Evolutionary conservation across 345 rosid genomes (phyloP).

Genomic region (Melaleuca quinquenervia): DNA sequence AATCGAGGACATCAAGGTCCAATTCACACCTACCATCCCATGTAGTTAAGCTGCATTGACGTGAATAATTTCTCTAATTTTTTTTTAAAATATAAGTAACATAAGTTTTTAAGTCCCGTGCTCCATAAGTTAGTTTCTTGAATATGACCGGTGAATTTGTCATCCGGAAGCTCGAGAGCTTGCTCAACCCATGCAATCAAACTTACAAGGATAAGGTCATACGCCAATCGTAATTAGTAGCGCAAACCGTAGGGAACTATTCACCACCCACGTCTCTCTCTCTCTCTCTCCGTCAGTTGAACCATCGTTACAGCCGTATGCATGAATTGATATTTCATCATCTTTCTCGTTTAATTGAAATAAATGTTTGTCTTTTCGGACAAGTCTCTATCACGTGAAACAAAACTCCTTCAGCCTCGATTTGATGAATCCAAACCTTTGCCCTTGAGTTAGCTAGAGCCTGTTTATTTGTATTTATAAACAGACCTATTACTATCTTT

Average conservation of each 20-base stretch:
- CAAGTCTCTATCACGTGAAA: too few relatives aligned
- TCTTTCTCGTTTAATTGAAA: too few relatives aligned
- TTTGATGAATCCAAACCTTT: too few relatives aligned
- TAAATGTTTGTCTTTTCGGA: too few relatives aligned
- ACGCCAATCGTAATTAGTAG: background rate
- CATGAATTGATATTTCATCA: background rate
- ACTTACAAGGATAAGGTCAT: background rate
- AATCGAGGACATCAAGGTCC: background rate
- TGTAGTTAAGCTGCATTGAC: rapidly evolving
- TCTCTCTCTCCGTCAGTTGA: background rate
- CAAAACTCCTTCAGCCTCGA: too few relatives aligned
- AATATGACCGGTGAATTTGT: background rate
- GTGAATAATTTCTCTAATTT: background rate
- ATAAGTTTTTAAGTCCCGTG: background rate
- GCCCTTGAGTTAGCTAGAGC: too few relatives aligned
- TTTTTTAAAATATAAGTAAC: background rate
- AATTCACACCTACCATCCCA: rapidly evolving
- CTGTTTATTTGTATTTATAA: too few relatives aligned
- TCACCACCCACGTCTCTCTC: background rate
- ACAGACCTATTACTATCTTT: too few relatives aligned
- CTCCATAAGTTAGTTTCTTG: background rate
- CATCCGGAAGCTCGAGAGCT: background rate
- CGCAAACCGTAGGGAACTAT: background rate
- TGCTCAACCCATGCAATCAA: background rate
- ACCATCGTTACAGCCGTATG: background rate